phyloP scores from a whole-genome alignment of 2,329 filamentous ascomycete genomes.

The Apiospora koreana region DNA sequence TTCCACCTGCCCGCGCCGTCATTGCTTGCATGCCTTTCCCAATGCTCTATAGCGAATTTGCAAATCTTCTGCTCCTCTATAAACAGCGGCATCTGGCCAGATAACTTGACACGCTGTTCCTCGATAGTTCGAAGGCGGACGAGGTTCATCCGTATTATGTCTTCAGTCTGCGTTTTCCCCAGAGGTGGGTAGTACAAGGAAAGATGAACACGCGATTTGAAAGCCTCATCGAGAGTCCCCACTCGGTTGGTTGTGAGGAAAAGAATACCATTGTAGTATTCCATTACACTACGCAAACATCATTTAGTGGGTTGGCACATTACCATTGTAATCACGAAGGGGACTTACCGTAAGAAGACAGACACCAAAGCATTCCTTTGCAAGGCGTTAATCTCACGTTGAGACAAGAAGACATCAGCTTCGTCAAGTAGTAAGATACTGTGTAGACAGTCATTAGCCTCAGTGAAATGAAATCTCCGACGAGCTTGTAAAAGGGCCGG shows the following conservation, averaged over 20 bases:
- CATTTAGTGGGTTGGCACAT: too few species aligned
- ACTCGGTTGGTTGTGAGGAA: conserved; percentile 38
- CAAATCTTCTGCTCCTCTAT: not conserved
- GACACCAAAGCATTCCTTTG: not conserved
- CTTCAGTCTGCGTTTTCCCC: not conserved
- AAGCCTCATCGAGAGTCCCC: conserved; percentile 27
- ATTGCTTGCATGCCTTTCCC: not conserved
- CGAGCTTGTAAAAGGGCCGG: too few species aligned
- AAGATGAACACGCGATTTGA: conserved; percentile 30
- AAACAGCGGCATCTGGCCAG: not conserved
- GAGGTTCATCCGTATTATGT: not conserved
- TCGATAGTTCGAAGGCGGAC: not conserved
- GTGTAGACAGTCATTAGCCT: not conserved
- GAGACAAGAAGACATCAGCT: not conserved
- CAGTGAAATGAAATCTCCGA: too few species aligned
- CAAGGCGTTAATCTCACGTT: not conserved
- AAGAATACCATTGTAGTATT: conserved; percentile 38
- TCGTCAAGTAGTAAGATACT: not conserved
- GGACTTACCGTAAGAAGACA: not conserved
- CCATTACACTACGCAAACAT: not conserved
- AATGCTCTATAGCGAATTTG: not conserved
- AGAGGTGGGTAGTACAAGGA: conserved; percentile 29
- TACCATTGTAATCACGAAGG: not conserved
- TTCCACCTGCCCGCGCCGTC: conserved; percentile 18
- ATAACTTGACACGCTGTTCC: not conserved